Base-by-base conservation (phyloP, 805 yeast species). In the Barnettozyma botsteinii region DNA sequence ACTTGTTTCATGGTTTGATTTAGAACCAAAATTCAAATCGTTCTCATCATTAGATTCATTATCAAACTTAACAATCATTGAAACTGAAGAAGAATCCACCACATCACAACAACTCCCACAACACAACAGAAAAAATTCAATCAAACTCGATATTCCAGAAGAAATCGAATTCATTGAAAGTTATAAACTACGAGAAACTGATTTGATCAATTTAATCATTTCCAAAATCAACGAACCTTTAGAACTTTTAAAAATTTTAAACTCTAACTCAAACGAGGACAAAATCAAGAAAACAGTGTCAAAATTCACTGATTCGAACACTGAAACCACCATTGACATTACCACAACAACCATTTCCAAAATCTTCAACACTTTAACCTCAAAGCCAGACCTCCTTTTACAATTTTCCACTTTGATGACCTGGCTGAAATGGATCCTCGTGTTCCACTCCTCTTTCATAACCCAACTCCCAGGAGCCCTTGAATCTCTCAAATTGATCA, bases 371-470 rank as follows among this genome's bases (percentile, higher is more conserved):
- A 58, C 59, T 31, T 59, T 75, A 21, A 70, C 75, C 4, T 65
- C 65, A 28, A 62, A 67, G 36, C 60, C 80, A 32, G 68, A 78
- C 4, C 61, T 66, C 19, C 54, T 64, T 15, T 73, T 75, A 18
- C 56, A 64, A 22, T 64, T 73, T 33, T 66, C 78, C 6, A 55
- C 60, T 33, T 61, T 62, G 42, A 62, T 69, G 33, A 52, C 64
- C 10, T 91, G 97, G 96, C 67, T 89, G 38, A 84, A 85, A 59
- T 86, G 93, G 87, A 51, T 85, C 14, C 64, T 89, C 43, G 69
- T 88, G 21, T 62, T 74, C 12, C 84, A 82, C 53, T 86, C 89
- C 20, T 75, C 41, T 9, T 15, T 39, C 1, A 35, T 53, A 13
- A 39, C 40, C 25, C 22, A 35, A 14, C 7, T 31, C 4, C 28